Base-by-base conservation (phyloP, 2,329 filamentous ascomycete species). In the Tothia fuscella region DNA sequence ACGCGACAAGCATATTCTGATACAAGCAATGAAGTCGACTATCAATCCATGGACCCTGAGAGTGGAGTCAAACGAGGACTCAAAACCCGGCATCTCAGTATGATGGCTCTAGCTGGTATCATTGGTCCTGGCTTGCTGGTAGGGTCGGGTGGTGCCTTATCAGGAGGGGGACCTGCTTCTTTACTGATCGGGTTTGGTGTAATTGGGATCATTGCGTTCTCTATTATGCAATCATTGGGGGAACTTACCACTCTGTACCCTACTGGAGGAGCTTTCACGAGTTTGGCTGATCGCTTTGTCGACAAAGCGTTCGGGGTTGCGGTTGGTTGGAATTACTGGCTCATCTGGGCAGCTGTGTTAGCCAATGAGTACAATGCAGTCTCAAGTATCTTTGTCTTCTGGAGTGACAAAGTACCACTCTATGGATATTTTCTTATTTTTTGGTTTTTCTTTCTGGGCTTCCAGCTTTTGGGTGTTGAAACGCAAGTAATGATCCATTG, bases 101-200 rank as follows among this genome's bases (percentile, higher is more conserved):
- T 83, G 64, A 61, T 63, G 57, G 54, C 57, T 21, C 43, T 60
- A n/a, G 56, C 61, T 52, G 68, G 70, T 9, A 73, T 72, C 45
- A 93, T 94, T 53, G 64, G 64, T 44, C 59, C 60, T 44, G 87
- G 88, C 48, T 68, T 94, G 3, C 94, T 94, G 57, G 84, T 95
- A 29, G 82, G 84, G 16, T 89, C 84, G 0, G 63, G 63, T 20
- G 53, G 56, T 41, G 59, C 60, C 22, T 51, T 63, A 38, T 53
- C 56, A 44, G 52, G 54, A 17, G 60, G 60, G 42, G 60, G 43
- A 19, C 29, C 43, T 50, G 70, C 41, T 14, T 19, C 22, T 9
- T 20, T 46, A 44, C 44, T 63, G 13, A 44, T 63, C 36, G 54
- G 55, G 43, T 78, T 76, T 52, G 50, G 66, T 5, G 67, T 78